A percentile compares a stretch with the other conserved stretches of the same genome.
phyloP scores from a whole-genome alignment of 2,329 filamentous ascomycete species.

The Rasamsonia emersonii region DNA sequence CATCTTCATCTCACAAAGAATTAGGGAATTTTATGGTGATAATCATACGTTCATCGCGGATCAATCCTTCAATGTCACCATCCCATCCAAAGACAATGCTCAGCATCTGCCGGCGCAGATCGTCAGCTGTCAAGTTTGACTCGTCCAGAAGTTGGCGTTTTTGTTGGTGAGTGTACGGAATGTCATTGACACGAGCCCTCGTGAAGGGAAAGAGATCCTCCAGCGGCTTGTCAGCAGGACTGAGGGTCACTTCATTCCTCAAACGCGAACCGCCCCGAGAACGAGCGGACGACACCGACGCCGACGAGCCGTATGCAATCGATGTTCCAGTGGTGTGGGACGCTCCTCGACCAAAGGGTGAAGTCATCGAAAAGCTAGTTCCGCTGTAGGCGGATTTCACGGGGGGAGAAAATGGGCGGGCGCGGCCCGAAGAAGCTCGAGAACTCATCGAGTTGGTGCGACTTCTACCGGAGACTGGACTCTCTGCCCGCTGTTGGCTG shows the following conservation, averaged over 20 bases:
- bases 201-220: conserved; percentile 82
- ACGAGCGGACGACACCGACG: conserved; percentile 41
- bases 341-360: conserved; percentile 24
- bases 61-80: conserved; percentile 67
- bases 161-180: conserved; percentile 68
- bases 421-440: conserved; percentile 41
- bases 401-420: conserved; percentile 32
- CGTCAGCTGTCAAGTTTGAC: conserved; percentile 58
- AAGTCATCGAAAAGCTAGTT: conserved; percentile 38
- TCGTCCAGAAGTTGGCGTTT: conserved; percentile 54
- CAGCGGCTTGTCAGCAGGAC: conserved; percentile 63
- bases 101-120: conserved; percentile 83
- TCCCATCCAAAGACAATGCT: conserved; percentile 94
- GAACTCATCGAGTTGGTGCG: conserved; percentile 56
- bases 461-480: conserved; percentile 55
- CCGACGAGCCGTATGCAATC: conserved; percentile 30
- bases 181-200: conserved; percentile 68
- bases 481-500: conserved; percentile 56
- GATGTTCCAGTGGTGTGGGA: conserved; percentile 35
- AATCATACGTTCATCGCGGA: conserved; percentile 64
- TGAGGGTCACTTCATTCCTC: conserved; percentile 70
- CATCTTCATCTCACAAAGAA: conserved; percentile 1
- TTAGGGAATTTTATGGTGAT: neutral
- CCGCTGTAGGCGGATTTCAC: conserved; percentile 35
- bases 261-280: conserved; percentile 55